Evolutionary conservation across 768 basidiomycete species (phyloP), one percentile per base, ranked within the genome.

Genomic region (Amanita inopinata): DNA sequence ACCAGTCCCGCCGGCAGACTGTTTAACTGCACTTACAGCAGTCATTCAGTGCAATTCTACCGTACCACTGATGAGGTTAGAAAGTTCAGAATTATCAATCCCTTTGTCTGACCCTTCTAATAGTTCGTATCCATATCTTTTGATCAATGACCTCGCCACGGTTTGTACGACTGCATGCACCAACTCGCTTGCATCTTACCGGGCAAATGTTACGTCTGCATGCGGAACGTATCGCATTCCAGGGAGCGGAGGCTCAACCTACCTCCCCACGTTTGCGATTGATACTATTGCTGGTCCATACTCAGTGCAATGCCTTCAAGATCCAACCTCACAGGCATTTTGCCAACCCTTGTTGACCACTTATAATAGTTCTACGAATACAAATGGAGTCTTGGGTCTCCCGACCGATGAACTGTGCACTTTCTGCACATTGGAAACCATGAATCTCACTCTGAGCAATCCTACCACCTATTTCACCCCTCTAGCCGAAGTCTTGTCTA

Each of bases 271-370:
- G 9, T 41, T 51, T 5, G 51, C 54, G 2, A 38, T 57, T 27
- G 56, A 57, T 39, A 40, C 31, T 5, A 47, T 57, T 14, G 36
- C 42, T 5, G 56, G 51, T 12, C 54, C 56, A 2, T 57, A 57
- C 44, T 43, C 43, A 4, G 42, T 49, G 2, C 56, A 57, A 44
- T 57, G 56, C 31, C 49, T 52, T 3, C 43, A 50, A 37, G 56
- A 58, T 39, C 45, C 49, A 22, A 35, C 46, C 5, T 40, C 45
- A 12, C 40, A 43, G 2, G 11, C 40, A 6, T 58, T 46, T 35
- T 58, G 56, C 47, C 25, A 34, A 15, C 25, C 46, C 19, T 10
- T 56, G 2, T 20, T 56, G 12, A 30, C 45, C 24, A 24, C 42
- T 2, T 53, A 37, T 30, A 55, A 52, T 33, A 33, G 33, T 33